Evolutionary conservation across 2,329 filamentous ascomycete genomes (phyloP), one percentile per base, ranked within the genome.

Genomic region (Hypocrella siamensis): DNA sequence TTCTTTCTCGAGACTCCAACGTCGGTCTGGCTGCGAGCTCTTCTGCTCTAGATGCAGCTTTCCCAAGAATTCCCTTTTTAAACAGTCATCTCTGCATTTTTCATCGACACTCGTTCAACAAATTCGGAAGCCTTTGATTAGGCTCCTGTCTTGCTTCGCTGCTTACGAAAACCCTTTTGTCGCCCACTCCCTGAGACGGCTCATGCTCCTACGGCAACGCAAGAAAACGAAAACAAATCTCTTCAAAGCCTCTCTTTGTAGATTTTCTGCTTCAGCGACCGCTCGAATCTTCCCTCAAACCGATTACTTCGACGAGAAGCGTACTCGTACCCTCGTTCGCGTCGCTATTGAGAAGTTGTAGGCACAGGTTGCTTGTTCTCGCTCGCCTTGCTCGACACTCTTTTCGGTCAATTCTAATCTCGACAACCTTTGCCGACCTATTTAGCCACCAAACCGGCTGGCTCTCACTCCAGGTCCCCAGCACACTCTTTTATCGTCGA

Each of bases 101-200:
- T 38, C n/a, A 43, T 44, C 44, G 44, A 50, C 50, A 36, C 42
- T 52, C 49, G 40, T 51, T 53, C 12, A 8, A 9, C 3, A 8
- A 24, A 24, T 52, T 43, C 38, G 35, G n/a, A n/a, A n/a, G 36
- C 35, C 43, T 35, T 49, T 49, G 44, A 42, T 46, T 46, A 48
- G 49, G 51, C 42, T 47, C 45, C 47, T 43, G 41, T 42, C 38
- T 45, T 48, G 46, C 40, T 44, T 42, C 39, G 44, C 44, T 37
- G 33, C 38, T 19, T 26, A 14, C 27, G 29, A 31, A 7, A 7
- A 22, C 12, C 12, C 12, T 35, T 27, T 30, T 26, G 22, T 28
- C 33, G 32, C 14, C 28, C 17, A 19, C 16, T 14, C 19, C 15
- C 21, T n/a, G 12, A n/a, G n/a, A n/a, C n/a, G n/a, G n/a, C n/a